phyloP scores from a whole-genome alignment of 164 flowering plant genomes.

The Dillenia turbinata region DNA sequence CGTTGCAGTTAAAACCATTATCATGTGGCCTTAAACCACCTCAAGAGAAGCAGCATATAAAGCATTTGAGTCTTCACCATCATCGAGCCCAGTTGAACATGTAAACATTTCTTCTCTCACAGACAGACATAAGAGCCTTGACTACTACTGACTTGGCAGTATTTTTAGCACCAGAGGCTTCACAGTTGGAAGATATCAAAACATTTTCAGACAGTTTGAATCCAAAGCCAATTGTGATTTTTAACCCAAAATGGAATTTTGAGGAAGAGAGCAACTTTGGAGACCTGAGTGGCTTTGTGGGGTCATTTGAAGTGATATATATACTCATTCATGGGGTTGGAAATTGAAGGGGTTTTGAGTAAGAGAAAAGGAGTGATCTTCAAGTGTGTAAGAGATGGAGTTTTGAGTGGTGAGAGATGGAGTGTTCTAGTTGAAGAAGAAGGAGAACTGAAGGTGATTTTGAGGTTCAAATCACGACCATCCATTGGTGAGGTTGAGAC shows the following conservation, averaged over 20 bases:
- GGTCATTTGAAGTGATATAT: constrained; percentile 77
- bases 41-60: constrained; percentile 32
- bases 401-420: constrained; percentile 62
- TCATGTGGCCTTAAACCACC: constrained; percentile 56
- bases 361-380: constrained; percentile 67
- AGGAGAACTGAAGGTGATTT: constrained; percentile 54
- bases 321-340: constrained; percentile 82
- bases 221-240: constrained; percentile 71
- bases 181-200: constrained; percentile 39
- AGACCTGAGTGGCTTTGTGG: constrained; percentile 48
- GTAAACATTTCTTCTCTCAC: constrained; percentile 30
- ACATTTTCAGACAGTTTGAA: constrained; percentile 31
- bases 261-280: constrained; percentile 63
- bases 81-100: constrained; percentile 29
- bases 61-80: constrained; percentile 19
- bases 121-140: constrained; percentile 22
- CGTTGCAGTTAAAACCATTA: constrained; percentile 27
- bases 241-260: constrained; percentile 73
- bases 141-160: constrained; percentile 58
- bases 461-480: constrained; percentile 63
- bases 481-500: constrained; percentile 69
- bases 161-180: constrained; percentile 54
- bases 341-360: constrained; percentile 69
- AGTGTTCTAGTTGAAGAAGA: constrained; percentile 71
- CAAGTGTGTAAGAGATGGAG: constrained; percentile 61